These are phyloP conservation scores for Neopestalotiopsis clavispora DNA, from an alignment of 2,329 filamentous ascomycete species.

Conservation along the genomic window DNA sequence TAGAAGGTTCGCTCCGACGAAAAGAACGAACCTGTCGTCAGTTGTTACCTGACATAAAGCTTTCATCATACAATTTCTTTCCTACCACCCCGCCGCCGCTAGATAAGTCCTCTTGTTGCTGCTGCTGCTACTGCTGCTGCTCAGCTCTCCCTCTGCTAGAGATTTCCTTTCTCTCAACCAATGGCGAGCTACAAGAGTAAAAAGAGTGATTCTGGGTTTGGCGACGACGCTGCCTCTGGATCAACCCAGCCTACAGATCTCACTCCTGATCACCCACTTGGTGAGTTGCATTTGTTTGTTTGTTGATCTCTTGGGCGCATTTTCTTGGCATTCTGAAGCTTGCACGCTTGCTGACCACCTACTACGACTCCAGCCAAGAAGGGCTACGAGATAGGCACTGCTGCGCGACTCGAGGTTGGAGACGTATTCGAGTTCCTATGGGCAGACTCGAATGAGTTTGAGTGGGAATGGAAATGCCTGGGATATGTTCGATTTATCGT, in stretches of 20 bases:
- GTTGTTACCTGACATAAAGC: conserved; percentile 9
- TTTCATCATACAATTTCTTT: neutral
- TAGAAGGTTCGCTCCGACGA: neutral
- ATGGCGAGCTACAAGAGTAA: conserved; percentile 5
- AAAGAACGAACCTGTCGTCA: neutral
- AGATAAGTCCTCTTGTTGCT: neutral
- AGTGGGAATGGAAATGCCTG: conserved; percentile 44
- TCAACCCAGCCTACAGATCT: conserved; percentile 3
- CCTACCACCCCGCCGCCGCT: neutral
- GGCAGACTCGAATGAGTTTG: conserved; percentile 40
- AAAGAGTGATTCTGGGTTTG: conserved; percentile 11
- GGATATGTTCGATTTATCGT: conserved; percentile 43
- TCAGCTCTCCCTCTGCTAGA: neutral
- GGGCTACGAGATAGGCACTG: conserved; percentile 40
- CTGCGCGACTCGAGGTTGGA: conserved; percentile 39
- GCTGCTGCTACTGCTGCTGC: neutral
- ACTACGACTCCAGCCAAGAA: conserved; percentile 32
- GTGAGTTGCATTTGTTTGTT: neutral
- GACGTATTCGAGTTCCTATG: conserved; percentile 45
- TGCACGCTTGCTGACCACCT: neutral
- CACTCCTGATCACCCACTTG: conserved; percentile 11
- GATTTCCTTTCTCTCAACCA: conserved; percentile 1
- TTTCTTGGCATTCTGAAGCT: neutral
- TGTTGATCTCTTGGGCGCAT: neutral
- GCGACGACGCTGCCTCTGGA: conserved; percentile 12